Evolutionary conservation across 2,329 filamentous ascomycete species (phyloP).

Genomic region (Parastagonospora nodorum): DNA sequence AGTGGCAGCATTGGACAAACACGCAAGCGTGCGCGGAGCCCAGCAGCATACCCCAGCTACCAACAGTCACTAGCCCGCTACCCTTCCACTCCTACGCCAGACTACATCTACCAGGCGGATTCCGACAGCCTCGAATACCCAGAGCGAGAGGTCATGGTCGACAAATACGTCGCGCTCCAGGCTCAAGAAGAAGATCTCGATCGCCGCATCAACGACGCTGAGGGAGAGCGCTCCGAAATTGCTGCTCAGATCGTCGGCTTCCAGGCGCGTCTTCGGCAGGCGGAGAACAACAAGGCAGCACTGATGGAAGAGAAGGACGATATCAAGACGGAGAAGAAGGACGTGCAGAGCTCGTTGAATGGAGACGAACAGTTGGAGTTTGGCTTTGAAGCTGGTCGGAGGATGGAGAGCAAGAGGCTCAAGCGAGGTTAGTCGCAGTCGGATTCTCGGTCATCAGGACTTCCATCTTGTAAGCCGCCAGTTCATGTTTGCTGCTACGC

Average conservation of each 20-base stretch:
- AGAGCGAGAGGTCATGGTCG: background rate
- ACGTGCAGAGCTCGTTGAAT: background rate
- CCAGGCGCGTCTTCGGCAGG: background rate
- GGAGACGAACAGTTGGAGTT: slow-evolving; percentile 5
- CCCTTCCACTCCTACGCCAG: background rate
- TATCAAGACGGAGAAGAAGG: background rate
- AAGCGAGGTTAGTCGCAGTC: background rate
- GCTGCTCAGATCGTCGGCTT: background rate
- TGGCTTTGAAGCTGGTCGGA: slow-evolving; percentile 6
- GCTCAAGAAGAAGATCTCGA: slow-evolving; percentile 5
- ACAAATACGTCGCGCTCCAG: slow-evolving; percentile 3
- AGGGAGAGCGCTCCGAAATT: background rate
- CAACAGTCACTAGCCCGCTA: background rate
- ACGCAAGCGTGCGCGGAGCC: too few species aligned
- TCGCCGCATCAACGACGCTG: background rate
- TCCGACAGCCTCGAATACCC: background rate
- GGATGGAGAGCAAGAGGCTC: slow-evolving; percentile 4
- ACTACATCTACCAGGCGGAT: background rate
- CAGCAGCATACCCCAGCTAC: background rate
- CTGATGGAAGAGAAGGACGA: background rate
- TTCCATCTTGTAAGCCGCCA: background rate
- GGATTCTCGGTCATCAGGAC: background rate
- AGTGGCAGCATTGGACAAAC: too few species aligned
- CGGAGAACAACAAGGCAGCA: background rate
- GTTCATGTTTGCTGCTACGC: too few species aligned